These are phyloP conservation scores for Cymodocea nodosa DNA, from an alignment of 116 monocot genomes.

Conservation along the genomic window DNA sequence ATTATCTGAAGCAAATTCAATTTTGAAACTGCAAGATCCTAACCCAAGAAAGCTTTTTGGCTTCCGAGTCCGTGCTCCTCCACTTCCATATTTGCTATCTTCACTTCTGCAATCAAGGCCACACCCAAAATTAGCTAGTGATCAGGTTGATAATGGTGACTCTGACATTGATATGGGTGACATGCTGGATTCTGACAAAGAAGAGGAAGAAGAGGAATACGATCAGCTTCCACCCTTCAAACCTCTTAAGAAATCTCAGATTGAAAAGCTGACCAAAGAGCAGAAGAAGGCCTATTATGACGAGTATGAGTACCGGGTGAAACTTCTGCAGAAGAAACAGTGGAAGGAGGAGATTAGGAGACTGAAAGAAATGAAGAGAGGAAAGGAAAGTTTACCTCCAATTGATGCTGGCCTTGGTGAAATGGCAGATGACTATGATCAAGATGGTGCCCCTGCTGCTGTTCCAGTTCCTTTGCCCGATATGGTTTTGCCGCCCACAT, in stretches of 20 bases:
- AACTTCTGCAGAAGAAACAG: conserved; percentile 89
- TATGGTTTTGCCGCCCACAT: conserved; percentile 83
- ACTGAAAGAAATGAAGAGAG: conserved; percentile 65
- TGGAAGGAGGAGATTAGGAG: conserved; percentile 64
- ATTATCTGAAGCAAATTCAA: conserved; percentile 74
- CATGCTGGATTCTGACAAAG: conserved; percentile 51
- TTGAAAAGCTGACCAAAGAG: conserved; percentile 65
- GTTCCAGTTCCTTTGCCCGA: conserved; percentile 64
- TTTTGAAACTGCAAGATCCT: conserved; percentile 67
- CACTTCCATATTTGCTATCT: conserved; percentile 65
- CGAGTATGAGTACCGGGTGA: conserved; percentile 79
- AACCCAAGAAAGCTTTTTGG: conserved; percentile 60
- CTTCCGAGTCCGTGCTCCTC: conserved; percentile 45
- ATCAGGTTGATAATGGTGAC: conserved; percentile 52
- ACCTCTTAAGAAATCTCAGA: conserved; percentile 66
- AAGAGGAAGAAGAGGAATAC: conserved; percentile 54
- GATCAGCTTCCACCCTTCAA: conserved; percentile 88
- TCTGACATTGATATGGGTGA: conserved; percentile 75
- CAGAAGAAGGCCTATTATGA: conserved; percentile 75
- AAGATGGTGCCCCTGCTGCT: conserved; percentile 55
- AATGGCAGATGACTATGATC: conserved; percentile 48
- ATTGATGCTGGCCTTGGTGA: conserved; percentile 32
- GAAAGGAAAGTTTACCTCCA: conserved; percentile 15
- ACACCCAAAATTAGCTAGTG: conserved; percentile 59
- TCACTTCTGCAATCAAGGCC: conserved; percentile 64